These are phyloP conservation scores for Chalaropsis ovoidea DNA, from an alignment of 2,329 filamentous ascomycete genomes.

Conservation along the genomic window DNA sequence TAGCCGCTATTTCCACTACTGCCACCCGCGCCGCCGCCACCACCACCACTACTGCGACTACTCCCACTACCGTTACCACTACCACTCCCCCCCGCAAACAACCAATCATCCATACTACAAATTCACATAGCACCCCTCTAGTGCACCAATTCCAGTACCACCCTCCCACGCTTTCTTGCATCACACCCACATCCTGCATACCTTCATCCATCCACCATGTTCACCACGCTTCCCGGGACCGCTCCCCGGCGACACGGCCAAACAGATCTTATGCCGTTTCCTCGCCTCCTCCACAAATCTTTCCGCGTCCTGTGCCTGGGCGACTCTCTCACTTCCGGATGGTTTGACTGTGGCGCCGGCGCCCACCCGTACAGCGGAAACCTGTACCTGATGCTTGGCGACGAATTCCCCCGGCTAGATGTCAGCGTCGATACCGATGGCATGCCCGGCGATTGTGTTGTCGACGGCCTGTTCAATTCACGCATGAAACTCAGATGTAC, in stretches of 20 bases:
- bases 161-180: not conserved
- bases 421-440: constrained; percentile 41
- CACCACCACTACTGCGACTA: not conserved
- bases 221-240: constrained; percentile 18
- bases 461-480: constrained; percentile 30
- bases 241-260: constrained; percentile 13
- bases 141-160: not conserved
- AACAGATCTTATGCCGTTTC: not conserved
- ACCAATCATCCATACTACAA: not conserved
- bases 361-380: constrained; percentile 46
- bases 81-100: not conserved
- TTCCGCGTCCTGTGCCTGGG: constrained; percentile 54
- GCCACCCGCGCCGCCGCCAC: no score
- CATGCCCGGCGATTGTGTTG: constrained; percentile 43
- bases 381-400: constrained; percentile 40
- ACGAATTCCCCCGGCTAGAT: constrained; percentile 37
- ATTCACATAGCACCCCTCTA: constrained; percentile 3
- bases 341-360: constrained; percentile 34
- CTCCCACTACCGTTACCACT: not conserved
- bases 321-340: constrained; percentile 54
- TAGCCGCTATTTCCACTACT: not conserved
- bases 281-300: constrained; percentile 27
- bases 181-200: not conserved
- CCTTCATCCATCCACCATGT: constrained; percentile 16
- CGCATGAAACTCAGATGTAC: constrained; percentile 34